Percentiles rank a stretch among this genome's conserved stretches.
Evolutionary conservation across 2,329 filamentous ascomycete genomes (phyloP).

Genomic region (Epichloe typhina): DNA sequence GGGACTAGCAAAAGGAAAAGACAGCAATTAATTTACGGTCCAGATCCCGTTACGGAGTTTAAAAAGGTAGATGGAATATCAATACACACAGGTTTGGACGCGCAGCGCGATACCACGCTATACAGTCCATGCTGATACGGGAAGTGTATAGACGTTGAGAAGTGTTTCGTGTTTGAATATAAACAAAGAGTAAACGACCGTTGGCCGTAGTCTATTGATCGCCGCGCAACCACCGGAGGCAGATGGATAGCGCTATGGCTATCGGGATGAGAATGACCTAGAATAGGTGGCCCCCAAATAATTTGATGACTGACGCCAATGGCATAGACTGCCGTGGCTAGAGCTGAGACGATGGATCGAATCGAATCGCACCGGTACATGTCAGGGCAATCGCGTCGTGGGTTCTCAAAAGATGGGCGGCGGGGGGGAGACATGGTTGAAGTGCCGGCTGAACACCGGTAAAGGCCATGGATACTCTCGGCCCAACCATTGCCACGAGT

Average conservation of each 20-base stretch:
- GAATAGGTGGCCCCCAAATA: constrained; percentile 45
- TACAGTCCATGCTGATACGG: too few relatives aligned
- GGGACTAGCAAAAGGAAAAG: neutral
- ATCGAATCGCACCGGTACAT: constrained; percentile 44
- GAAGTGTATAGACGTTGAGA: too few relatives aligned
- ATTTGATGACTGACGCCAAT: constrained; percentile 49
- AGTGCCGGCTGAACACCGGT: constrained; percentile 60
- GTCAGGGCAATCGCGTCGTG: constrained; percentile 39
- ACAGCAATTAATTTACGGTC: neutral
- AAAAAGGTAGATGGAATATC: neutral
- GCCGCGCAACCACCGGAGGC: constrained; percentile 15
- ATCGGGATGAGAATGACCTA: constrained; percentile 22
- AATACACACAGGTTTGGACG: neutral
- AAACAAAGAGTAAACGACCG: too few relatives aligned
- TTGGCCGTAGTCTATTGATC: neutral
- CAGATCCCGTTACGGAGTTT: neutral
- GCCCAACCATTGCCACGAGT: too few relatives aligned
- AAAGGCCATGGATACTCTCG: constrained; percentile 24
- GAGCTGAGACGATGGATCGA: constrained; percentile 51
- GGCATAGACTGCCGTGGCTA: constrained; percentile 56
- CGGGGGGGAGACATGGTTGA: constrained; percentile 63
- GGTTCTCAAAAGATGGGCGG: constrained; percentile 49
- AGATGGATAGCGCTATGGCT: constrained; percentile 15
- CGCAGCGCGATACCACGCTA: too few relatives aligned
- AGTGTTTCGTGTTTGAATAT: too few relatives aligned